Conservation (phyloP, 257 asterid genomes). For the Verbena officinalis region DNA sequence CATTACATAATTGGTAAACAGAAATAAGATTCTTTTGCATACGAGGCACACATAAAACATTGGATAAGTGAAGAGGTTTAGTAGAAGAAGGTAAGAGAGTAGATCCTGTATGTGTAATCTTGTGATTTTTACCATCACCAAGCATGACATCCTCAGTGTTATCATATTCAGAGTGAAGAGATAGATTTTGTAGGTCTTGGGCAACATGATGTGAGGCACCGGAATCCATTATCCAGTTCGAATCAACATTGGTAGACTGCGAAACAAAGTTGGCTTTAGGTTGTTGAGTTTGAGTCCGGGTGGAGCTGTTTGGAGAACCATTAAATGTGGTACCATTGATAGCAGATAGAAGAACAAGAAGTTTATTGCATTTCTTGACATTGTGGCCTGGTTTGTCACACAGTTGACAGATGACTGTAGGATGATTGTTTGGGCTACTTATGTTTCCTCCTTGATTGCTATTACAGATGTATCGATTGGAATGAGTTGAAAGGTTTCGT, state of each 20-base stretch:
- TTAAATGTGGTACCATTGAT: too few relatives aligned
- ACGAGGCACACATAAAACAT: not conserved
- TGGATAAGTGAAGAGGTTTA: not conserved
- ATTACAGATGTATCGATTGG: too few relatives aligned
- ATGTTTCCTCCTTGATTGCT: too few relatives aligned
- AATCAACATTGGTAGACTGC: rapidly evolving
- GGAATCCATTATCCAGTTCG: not conserved
- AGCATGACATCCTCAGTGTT: not conserved
- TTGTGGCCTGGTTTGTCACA: too few relatives aligned
- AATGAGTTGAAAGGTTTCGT: too few relatives aligned
- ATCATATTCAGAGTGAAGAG: not conserved
- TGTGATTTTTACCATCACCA: not conserved
- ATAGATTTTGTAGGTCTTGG: not conserved
- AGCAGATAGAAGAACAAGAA: too few relatives aligned
- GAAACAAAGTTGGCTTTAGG: not conserved
- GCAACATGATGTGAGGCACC: constrained; percentile 3
- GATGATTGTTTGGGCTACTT: too few relatives aligned
- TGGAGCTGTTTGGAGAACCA: too few relatives aligned
- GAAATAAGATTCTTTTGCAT: not conserved
- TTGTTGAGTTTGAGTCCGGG: too few relatives aligned
- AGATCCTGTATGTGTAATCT: not conserved
- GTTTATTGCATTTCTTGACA: too few relatives aligned
- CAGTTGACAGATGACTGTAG: too few relatives aligned
- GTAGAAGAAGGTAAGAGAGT: not conserved
- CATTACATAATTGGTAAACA: not conserved